Conservation (phyloP, 1,284 basidiomycete genomes). For the Sanguinoderma infundibulare region DNA sequence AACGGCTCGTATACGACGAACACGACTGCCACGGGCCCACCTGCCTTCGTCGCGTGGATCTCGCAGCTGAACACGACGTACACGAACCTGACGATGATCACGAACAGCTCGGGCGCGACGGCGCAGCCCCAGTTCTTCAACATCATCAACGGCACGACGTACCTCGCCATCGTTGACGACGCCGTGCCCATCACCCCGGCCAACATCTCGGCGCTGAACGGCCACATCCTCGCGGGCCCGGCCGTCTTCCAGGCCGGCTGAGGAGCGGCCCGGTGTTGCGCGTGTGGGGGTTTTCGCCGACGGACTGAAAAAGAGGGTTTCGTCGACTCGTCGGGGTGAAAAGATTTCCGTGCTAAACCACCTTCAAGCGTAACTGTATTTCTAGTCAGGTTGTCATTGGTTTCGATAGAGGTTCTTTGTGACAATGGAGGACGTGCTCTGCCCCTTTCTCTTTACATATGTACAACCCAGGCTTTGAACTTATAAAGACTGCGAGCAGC, state of each 20-base stretch:
- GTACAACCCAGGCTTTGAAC: too few relatives aligned
- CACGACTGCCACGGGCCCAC: slow-evolving; percentile 44
- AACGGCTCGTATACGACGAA: slow-evolving; percentile 57
- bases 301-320: too few relatives aligned
- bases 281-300: too few relatives aligned
- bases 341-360: too few relatives aligned
- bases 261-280: too few relatives aligned
- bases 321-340: too few relatives aligned
- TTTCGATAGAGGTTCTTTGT: too few relatives aligned
- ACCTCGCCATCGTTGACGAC: slow-evolving; percentile 57
- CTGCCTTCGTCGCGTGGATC: slow-evolving; percentile 54
- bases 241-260: slow-evolving; percentile 54
- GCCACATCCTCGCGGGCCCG: slow-evolving; percentile 62
- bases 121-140: slow-evolving; percentile 50
- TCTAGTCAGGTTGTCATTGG: too few relatives aligned
- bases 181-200: slow-evolving; percentile 62
- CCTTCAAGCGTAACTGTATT: too few relatives aligned
- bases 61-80: slow-evolving; percentile 70
- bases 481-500: too few relatives aligned
- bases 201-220: slow-evolving; percentile 57
- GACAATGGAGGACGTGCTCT: too few relatives aligned
- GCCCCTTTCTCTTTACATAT: too few relatives aligned
- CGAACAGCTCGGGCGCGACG: slow-evolving; percentile 48
- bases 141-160: slow-evolving; percentile 57
- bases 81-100: slow-evolving; percentile 51